These are phyloP conservation scores for Monilinia fructigena DNA, from an alignment of 2,329 filamentous ascomycete genomes.

Conservation along the genomic window DNA sequence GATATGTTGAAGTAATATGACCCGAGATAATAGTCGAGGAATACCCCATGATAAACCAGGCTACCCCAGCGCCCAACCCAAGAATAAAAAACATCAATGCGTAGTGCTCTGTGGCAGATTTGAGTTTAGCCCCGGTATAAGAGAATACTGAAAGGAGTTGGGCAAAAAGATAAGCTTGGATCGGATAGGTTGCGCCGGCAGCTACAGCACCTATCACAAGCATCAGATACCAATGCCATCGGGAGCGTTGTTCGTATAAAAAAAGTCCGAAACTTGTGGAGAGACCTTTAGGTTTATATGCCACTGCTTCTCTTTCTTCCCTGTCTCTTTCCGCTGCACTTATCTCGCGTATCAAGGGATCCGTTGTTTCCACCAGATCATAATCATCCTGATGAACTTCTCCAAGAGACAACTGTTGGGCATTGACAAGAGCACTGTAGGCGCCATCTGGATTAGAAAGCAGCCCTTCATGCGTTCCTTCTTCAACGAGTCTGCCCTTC, in stretches of 20 bases:
- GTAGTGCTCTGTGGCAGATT: constrained; percentile 45
- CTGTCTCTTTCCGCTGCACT: constrained; percentile 32
- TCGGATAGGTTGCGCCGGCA: constrained; percentile 41
- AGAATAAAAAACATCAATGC: constrained; percentile 52
- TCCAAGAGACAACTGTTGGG: constrained; percentile 47
- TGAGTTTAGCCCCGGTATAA: constrained; percentile 28
- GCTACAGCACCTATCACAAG: constrained; percentile 46
- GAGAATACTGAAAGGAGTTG: constrained; percentile 39
- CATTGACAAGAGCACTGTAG: constrained; percentile 66
- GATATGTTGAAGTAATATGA: constrained; percentile 40
- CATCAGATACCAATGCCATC: constrained; percentile 52
- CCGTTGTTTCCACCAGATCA: constrained; percentile 31
- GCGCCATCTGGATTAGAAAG: constrained; percentile 57
- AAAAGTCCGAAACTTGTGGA: constrained; percentile 53
- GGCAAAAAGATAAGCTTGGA: constrained; percentile 42
- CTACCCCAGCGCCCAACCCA: constrained; percentile 43
- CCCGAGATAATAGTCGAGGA: constrained; percentile 44
- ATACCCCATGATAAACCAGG: constrained; percentile 38
- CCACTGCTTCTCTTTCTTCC: constrained; percentile 28
- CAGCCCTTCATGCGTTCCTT: constrained; percentile 73
- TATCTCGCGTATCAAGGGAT: constrained; percentile 30
- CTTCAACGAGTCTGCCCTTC: constrained; percentile 68
- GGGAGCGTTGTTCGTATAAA: constrained; percentile 54
- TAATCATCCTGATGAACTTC: constrained; percentile 33
- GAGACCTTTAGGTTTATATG: constrained; percentile 45